Evolutionary conservation across 768 basidiomycete genomes (phyloP), one percentile per base, ranked within the genome.

Genomic region (Lentinula sp.): DNA sequence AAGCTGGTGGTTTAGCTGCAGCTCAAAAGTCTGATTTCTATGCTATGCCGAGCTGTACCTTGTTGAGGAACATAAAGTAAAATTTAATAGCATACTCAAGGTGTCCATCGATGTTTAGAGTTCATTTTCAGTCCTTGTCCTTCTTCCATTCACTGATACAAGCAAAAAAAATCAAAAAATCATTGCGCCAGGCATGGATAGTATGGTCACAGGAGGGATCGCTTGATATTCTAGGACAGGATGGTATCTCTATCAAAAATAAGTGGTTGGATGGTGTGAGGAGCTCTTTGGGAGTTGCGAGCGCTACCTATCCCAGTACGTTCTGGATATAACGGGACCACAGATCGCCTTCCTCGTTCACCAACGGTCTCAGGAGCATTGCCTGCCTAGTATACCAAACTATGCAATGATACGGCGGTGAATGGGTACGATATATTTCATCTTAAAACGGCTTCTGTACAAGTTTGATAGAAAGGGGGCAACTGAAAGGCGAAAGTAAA

Each of bases 271-370:
- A 37, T 31, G 60, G 60, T 5, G 39, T 67, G 28, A 15, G 28
- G 35, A 64, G 63, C 6, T 59, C 65, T 49, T 56, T 65, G 15
- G 66, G 64, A 11, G 7, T 67, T 49, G 46, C 63, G 8, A 51
- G 60, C 23, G 43, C 52, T 23, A 53, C 51, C 2, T 65, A 59
- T 51, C 66, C 66, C 5, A 66, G 63, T 40, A 59, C 65, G 66
- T 65, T 66, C 40, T 65, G 50, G 45, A 43, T 60, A 9, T 65
- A 61, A 39, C 28, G 28, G 66, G 64, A 1, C 63, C 66, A n/a
- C 64, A 65, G 28, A 4, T 63, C 52, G 16, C 64, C 63, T 4
- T 64, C 66, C 13, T 63, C 57, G 0, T 60, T 65, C 39, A 34
- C 60, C 32, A 65, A 62, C 23, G 66, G 63, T 5, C 64, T 34